A percentile compares a stretch with the other conserved stretches of the same genome.
Evolutionary conservation across 805 yeast genomes (phyloP).

Genomic region (Kuraishia hungarica): DNA sequence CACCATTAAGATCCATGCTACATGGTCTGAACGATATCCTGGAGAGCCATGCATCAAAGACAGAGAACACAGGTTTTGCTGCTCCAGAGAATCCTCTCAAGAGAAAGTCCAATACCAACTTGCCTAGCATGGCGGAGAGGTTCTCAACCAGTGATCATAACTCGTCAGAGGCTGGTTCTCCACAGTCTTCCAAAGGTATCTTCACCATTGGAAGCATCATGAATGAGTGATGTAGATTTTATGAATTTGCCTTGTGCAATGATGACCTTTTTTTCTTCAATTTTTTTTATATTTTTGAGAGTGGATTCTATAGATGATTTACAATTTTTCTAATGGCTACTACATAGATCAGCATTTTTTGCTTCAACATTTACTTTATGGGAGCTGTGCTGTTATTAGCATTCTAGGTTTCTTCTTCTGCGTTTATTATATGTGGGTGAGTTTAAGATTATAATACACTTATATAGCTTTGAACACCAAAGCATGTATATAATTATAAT

Average conservation of each 20-base stretch:
- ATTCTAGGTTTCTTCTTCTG: not conserved
- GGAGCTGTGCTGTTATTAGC: not conserved
- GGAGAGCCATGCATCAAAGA: conserved; percentile 12
- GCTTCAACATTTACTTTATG: not conserved
- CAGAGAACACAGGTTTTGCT: conserved; percentile 14
- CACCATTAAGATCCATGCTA: conserved; percentile 24
- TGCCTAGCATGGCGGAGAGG: conserved; percentile 1
- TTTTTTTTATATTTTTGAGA: not conserved
- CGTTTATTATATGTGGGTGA: not conserved
- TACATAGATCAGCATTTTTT: not conserved
- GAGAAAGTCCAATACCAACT: conserved; percentile 7
- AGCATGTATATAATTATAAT: not conserved
- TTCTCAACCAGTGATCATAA: not conserved
- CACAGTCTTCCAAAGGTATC: conserved; percentile 8
- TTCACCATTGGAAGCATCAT: conserved; percentile 13
- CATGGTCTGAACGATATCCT: conserved; percentile 16
- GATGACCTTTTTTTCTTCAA: not conserved
- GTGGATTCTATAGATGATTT: not conserved
- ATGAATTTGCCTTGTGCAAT: not conserved
- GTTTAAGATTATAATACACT: not conserved
- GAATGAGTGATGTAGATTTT: conserved; percentile 3
- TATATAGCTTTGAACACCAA: not conserved
- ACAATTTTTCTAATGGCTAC: not conserved
- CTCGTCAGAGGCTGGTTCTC: conserved; percentile 8
- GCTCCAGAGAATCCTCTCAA: conserved; percentile 14